Evolutionary conservation across 1,284 basidiomycete genomes (phyloP), one percentile per base, ranked within the genome.

Genomic region (Irpex lacteus): DNA sequence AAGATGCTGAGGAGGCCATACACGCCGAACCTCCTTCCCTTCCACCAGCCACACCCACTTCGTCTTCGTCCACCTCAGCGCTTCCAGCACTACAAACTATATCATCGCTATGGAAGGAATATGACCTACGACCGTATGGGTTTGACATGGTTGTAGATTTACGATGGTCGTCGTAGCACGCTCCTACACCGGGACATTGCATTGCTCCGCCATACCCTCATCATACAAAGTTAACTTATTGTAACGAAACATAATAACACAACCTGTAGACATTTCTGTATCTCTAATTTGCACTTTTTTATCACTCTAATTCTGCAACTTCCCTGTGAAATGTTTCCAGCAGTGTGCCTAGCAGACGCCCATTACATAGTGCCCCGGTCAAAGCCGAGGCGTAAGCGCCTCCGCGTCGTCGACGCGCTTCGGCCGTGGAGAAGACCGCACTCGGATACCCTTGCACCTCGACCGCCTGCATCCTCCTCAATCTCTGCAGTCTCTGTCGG

Each of bases 61-160:
- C n/a, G 54, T 56, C 54, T 18, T 26, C 6, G 34, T 56, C 34
- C 1, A 3, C 54, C 5, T 56, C 54, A 18, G 54, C 54, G 18
- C 36, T 4, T 15, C 4, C 54, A 47, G n/a, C 11, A 47, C 13
- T 47, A 47, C 40, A 47, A 47, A 13, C 40, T 47, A 11, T 56
- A 56, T 56, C 54, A 56, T 34, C 54, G 34, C 54, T 18, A 56
- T 38, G 26, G 15, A 78, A 77, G 66, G 85, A 89, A 71, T 87
- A 90, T 69, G 89, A 92, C 71, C 74, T 93, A 66, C 83, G 85
- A 37, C 81, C 82, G n/a, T 86, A 88, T 73, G 91, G 91, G 7
- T 77, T 92, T 53, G 85, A 85, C 49, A 76, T 93, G 65, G 77
- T 91, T 26, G 62, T 93, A 58, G 91, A 93, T 72, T 86, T 92